phyloP scores from a whole-genome alignment of 768 basidiomycete species.

The Boletus insuetus region DNA sequence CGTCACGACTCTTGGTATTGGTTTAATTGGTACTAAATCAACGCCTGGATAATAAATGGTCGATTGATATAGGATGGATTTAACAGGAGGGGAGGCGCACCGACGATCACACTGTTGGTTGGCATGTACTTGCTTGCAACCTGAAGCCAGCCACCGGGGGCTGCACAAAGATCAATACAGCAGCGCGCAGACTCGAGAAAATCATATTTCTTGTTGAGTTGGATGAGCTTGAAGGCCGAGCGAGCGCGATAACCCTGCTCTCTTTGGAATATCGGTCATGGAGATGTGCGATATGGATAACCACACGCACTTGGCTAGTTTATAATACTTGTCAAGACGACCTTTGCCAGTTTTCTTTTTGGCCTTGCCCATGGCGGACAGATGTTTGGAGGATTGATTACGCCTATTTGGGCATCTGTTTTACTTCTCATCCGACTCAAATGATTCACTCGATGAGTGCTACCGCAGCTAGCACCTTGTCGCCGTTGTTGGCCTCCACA shows the following conservation, averaged over 20 bases:
- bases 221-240: conserved; percentile 98
- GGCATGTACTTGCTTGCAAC: conserved; percentile 99
- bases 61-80: conserved; percentile 7
- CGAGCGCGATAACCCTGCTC: conserved; percentile 99
- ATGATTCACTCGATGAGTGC: conserved; percentile 17
- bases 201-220: conserved; percentile 96
- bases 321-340: conserved; percentile 96
- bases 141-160: conserved; percentile 98
- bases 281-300: background rate
- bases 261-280: conserved; percentile 41
- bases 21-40: conserved; percentile 94
- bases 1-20: conserved; percentile 89
- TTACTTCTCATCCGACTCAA: too few relatives aligned
- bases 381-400: conserved; percentile 8
- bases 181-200: conserved; percentile 88
- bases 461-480: conserved; percentile 3
- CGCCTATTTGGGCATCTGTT: conserved; percentile 10
- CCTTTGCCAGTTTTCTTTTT: conserved; percentile 97
- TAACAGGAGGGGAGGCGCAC: conserved; percentile 38
- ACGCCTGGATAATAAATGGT: conserved; percentile 56
- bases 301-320: conserved; percentile 73
- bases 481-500: conserved; percentile 27
- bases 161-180: conserved; percentile 97
- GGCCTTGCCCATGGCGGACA: conserved; percentile 58
- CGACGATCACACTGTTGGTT: conserved; percentile 85